Evolutionary conservation across 331 rosid genomes (phyloP).

Genomic region (Quercus lobata): DNA sequence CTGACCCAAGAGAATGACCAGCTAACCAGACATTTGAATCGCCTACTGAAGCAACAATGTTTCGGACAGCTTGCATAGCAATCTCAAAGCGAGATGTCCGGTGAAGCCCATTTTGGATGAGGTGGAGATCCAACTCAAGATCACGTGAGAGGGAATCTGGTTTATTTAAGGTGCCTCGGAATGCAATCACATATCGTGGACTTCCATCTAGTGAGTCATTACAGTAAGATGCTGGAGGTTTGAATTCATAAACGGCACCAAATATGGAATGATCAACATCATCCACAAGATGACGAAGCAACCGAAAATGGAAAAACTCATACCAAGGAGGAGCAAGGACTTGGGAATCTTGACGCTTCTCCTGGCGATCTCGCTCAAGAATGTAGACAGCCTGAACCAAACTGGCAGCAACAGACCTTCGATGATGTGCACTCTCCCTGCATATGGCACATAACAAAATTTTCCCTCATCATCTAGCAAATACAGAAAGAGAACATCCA

Average conservation of each 20-base stretch:
- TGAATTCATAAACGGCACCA: constrained; percentile 78
- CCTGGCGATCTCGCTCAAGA: constrained; percentile 80
- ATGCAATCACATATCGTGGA: constrained; percentile 75
- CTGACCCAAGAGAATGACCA: constrained; percentile 94
- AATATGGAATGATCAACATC: constrained; percentile 78
- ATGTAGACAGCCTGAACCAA: constrained; percentile 86
- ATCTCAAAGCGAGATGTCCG: constrained; percentile 70
- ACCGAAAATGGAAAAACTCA: constrained; percentile 70
- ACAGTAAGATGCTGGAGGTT: constrained; percentile 41
- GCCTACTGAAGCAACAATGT: constrained; percentile 67
- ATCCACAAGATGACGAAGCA: constrained; percentile 60
- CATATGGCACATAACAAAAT: neutral
- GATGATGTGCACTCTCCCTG: constrained; percentile 69
- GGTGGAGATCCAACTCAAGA: constrained; percentile 60
- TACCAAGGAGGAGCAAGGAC: constrained; percentile 93
- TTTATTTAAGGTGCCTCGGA: constrained; percentile 73
- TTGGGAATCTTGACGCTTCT: constrained; percentile 46
- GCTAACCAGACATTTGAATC: constrained; percentile 80
- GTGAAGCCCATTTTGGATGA: constrained; percentile 68
- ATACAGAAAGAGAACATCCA: neutral
- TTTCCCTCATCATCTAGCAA: neutral
- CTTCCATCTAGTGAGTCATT: constrained; percentile 41
- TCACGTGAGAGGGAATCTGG: constrained; percentile 62
- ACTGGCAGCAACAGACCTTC: constrained; percentile 82
- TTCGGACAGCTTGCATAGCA: constrained; percentile 67